phyloP scores from a whole-genome alignment of 106 monocot genomes.

The Iris macrosiphon region DNA sequence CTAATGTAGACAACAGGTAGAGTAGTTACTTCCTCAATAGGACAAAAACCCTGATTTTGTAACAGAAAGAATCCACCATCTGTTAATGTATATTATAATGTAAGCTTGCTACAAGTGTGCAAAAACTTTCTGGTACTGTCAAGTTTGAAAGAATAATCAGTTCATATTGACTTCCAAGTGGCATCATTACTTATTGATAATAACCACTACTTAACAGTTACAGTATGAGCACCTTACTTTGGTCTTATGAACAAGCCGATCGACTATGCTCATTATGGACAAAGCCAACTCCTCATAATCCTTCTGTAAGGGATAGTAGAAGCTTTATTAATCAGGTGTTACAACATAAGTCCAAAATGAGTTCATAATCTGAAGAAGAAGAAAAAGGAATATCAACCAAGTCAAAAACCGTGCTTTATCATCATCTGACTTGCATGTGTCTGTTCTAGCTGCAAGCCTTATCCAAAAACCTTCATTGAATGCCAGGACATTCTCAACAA shows the following conservation, averaged over 20 bases:
- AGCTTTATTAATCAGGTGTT: not conserved
- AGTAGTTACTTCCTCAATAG: too few species aligned
- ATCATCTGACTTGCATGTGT: conserved; percentile 92
- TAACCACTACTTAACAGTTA: not conserved
- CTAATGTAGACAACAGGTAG: too few species aligned
- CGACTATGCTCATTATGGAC: conserved; percentile 87
- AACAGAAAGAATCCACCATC: too few species aligned
- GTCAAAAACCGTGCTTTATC: conserved; percentile 89
- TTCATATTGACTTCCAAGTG: not conserved
- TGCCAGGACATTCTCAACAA: conserved; percentile 83
- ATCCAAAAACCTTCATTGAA: conserved; percentile 88
- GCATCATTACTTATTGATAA: not conserved
- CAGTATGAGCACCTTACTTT: conserved; percentile 37
- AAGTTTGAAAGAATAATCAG: not conserved
- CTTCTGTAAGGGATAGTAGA: conserved; percentile 47
- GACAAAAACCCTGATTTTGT: too few species aligned
- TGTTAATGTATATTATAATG: too few species aligned
- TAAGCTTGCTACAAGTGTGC: too few species aligned
- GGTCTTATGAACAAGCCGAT: conserved; percentile 85
- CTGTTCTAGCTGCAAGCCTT: conserved; percentile 82
- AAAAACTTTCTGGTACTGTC: too few species aligned
- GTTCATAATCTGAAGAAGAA: not conserved
- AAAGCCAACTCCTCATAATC: conserved; percentile 92
- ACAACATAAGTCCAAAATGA: not conserved
- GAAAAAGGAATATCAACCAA: conserved; percentile 19